phyloP scores from a whole-genome alignment of 768 basidiomycete species.

The Boletales sp. region DNA sequence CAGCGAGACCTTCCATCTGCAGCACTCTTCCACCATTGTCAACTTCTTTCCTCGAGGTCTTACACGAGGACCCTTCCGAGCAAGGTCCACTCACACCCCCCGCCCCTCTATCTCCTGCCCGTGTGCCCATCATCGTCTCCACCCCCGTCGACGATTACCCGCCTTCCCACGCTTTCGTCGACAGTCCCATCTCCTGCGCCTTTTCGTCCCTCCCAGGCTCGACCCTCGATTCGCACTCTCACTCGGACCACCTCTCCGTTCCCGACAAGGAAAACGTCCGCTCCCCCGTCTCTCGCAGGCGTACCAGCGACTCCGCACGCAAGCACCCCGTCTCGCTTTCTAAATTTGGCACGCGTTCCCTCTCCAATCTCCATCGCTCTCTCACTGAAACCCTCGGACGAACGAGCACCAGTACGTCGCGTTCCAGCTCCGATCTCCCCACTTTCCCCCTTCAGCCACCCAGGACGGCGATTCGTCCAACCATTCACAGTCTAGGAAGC shows the following conservation, averaged over 20 bases:
- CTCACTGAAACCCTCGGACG: slow-evolving; percentile 32
- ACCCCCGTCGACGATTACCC: slow-evolving; percentile 4
- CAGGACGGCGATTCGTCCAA: slow-evolving; percentile 49
- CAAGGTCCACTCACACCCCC: slow-evolving; percentile 15
- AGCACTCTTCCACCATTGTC: slow-evolving; percentile 25
- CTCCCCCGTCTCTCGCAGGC: slow-evolving; percentile 10
- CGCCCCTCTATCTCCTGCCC: neutral
- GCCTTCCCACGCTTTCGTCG: slow-evolving; percentile 6
- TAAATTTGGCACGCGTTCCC: slow-evolving; percentile 34
- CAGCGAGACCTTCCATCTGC: slow-evolving; percentile 20
- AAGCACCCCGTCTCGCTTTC: slow-evolving; percentile 19
- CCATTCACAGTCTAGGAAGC: slow-evolving; percentile 55
- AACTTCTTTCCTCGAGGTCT: slow-evolving; percentile 22
- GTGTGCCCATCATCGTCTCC: slow-evolving; percentile 19
- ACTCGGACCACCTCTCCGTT: slow-evolving; percentile 4
- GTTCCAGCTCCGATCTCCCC: slow-evolving; percentile 31
- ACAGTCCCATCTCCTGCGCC: slow-evolving; percentile 24
- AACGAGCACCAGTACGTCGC: slow-evolving; percentile 15
- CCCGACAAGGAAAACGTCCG: slow-evolving; percentile 14
- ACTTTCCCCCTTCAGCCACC: slow-evolving; percentile 32
- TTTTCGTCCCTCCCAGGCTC: slow-evolving; percentile 22
- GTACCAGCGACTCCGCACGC: slow-evolving; percentile 13
- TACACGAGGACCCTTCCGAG: slow-evolving; percentile 28
- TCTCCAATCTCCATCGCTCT: slow-evolving; percentile 45
- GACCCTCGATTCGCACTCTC: slow-evolving; percentile 11